Base-by-base conservation (phyloP, 1,139 yeast species). In the Blastobotrys illinoisensis region DNA sequence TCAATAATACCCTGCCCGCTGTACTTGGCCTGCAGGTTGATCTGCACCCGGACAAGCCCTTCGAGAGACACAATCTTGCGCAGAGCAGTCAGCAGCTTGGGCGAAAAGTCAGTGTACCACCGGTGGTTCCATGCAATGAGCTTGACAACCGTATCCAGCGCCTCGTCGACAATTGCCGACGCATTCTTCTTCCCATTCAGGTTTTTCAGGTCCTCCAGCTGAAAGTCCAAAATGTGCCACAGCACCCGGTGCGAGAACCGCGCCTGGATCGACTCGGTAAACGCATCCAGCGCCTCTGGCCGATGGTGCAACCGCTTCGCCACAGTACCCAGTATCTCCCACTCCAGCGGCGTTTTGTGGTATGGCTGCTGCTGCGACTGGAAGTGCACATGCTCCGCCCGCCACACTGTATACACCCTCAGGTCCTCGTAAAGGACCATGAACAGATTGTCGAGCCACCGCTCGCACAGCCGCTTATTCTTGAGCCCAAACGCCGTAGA, bases 81-180 rank as follows among this genome's bases (percentile, higher is more conserved):
- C 55, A 90, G 71, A 1, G 82, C 75, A 36, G 74, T 70, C 19
- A 85, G 68, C 55, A 89, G 75, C 49, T 77, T 75, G 24, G 95
- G 88, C 9, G 95, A 85, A 65, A 90, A 91, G 62, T 91, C 97
- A 60, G 84, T 81, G 72, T 93, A 95, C 99, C 99, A 95, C 67
- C 99, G 82, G 71, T 90, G 98, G 67, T 90, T 88, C 97, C 98
- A 93, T 19, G 95, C 96, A 43, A 86, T 75, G 56, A 93, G 74
- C 64, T 86, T 86, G 50, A 90, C 88, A 57, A 85, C 74, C 46
- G 87, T 74, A 58, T 86, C 93, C 61, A 90, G 75, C 19, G 88
- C 82, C 59, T 79, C 77, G 54, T 80, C 55, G 40, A 61, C 60
- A 32, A 32, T 32, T 5, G 60, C 62, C 9, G 63, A 57, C 16